Evolutionary conservation across 176 grass and related monocot species (phyloP), one percentile per base, ranked within the genome.

Genomic region (Musa troglodytarum): DNA sequence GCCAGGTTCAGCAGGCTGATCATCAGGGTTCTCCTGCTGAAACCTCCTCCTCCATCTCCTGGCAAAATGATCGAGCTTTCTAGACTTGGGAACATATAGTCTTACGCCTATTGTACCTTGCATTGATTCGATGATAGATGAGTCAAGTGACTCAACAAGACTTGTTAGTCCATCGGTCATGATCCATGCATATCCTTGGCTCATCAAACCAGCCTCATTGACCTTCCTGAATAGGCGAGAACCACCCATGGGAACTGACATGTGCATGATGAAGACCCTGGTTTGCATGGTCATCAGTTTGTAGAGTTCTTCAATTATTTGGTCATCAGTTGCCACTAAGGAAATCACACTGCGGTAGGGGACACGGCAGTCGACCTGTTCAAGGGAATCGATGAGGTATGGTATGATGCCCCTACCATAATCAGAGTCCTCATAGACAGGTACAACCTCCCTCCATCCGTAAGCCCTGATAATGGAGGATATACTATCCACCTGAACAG

Each of bases 381-480:
- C 10, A 12, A 94, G 82, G 53, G 75, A 63, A 52, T 84, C 56
- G 0, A 56, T 25, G 59, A 94, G 83, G n/a, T 79, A 74, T 57
- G 81, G 83, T 53, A 94, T 54, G 14, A 94, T 86, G 54, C 82
- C 81, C 24, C 80, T 78, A 3, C 91, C 88, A 56, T 85, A 86
- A 1, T 88, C 63, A 9, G 64, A 82, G 9, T 90, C 83, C 11
- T 86, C 78, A 63, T 86, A 88, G 53, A 88, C 52, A 9, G 21
- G 81, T 20, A 90, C 82, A 52, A 88, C 85, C 13, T 90, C 20
- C 74, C 67, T 87, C 91, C 91, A 94, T 82, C 85, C 87, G 54
- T 86, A 89, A 25, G 82, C 29, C 67, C 85, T 85, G 12, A 89
- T 83, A 9, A 93, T 65, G 1, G 82, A 74, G 17, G 82, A 55